Base-by-base conservation (phyloP, 805 yeast genomes). In the Candida chauliodis region DNA sequence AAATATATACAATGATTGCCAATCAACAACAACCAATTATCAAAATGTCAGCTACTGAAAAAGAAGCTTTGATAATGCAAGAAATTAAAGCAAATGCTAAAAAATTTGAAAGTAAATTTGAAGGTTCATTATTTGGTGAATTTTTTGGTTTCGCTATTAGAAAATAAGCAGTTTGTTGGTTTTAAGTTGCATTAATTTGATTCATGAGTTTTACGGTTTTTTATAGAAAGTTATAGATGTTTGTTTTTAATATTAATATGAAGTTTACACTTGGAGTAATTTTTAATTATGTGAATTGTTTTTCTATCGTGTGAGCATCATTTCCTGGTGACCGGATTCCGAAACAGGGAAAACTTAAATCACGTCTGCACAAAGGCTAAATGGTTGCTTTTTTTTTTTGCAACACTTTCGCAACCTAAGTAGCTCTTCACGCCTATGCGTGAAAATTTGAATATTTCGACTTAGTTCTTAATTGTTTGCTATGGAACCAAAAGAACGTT, bases 31-130 rank as follows among this genome's bases (percentile, higher is more conserved):
- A 34, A 31, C 45, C 42, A 27, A 37, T 34, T 34, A 8, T 33
- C n/a, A 57, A 48, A 48, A 41, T 56, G 45, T 55, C 67, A 41
- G 72, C 72, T 38, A 60, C 54, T 42, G 72, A 68, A 52, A 68
- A 68, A 53, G 73, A 68, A 58, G 72, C 71, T 44, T 55, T 55
- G 46, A 67, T 68, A 47, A 67, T 68, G 73, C 56, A 57, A 30
- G 73, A 67, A 47, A 68, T 68, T 44, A 63, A 69, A 61, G 53
- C 62, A 24, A 50, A 48, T 41, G 33, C 48, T 33, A 58, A 50
- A 32, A 62, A 54, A 46, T 67, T 44, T 53, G 70, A 66, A 41
- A 52, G 67, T 22, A 66, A 64, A 46, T 67, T 63, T 49, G 62
- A 63, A 47, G 64, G 69, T 25, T 57, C 63, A 30, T 58, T 67